Percentiles rank a stretch among this genome's conserved stretches.
Evolutionary conservation across 345 rosid species (phyloP).

Genomic region (Populus nigra): DNA sequence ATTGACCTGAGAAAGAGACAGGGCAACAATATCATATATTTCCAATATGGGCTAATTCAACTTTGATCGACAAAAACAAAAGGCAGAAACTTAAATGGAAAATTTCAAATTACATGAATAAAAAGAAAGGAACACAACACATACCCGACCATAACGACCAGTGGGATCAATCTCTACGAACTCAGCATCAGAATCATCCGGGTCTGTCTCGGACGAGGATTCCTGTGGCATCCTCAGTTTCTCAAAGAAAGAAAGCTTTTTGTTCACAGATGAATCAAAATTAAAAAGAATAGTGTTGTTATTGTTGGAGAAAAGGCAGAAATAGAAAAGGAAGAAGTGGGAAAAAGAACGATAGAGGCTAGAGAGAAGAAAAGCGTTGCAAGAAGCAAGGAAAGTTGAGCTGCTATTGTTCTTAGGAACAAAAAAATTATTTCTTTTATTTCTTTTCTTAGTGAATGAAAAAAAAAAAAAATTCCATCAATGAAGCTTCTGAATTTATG

Average conservation of each 20-base stretch:
- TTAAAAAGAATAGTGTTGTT: background rate
- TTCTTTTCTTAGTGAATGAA: too few relatives aligned
- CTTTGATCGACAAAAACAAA: background rate
- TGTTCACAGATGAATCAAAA: background rate
- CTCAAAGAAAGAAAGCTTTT: background rate
- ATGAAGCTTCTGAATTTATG: background rate
- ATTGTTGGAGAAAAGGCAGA: background rate
- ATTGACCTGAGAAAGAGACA: background rate
- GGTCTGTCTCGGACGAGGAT: constrained; percentile 51
- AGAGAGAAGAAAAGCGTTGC: background rate
- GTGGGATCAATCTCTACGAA: constrained; percentile 35
- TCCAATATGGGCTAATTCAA: background rate
- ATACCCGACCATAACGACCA: constrained; percentile 37
- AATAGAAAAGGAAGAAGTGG: background rate
- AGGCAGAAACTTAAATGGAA: background rate
- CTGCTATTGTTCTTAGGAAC: background rate
- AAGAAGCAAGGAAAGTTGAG: background rate
- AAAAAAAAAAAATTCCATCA: too few relatives aligned
- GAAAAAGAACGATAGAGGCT: background rate
- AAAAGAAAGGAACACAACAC: background rate
- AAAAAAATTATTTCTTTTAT: too few relatives aligned
- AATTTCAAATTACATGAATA: background rate
- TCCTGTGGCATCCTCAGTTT: constrained; percentile 58
- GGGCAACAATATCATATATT: background rate
- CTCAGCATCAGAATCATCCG: constrained; percentile 50